phyloP scores from a whole-genome alignment of 257 asterid genomes.

The Jaltomata sinuosa region DNA sequence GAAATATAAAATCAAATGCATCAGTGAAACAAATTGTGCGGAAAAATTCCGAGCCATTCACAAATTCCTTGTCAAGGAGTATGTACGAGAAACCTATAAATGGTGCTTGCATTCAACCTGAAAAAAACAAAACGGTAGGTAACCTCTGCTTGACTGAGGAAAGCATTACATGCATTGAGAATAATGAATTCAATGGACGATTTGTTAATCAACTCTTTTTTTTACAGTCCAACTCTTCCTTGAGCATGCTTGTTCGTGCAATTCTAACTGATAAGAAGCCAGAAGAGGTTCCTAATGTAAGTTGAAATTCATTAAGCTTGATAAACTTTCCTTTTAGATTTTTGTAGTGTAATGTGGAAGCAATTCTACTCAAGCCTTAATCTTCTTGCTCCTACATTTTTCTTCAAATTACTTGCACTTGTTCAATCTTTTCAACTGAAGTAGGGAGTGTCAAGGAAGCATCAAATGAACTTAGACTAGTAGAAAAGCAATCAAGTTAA shows the following conservation, averaged over 20 bases:
- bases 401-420: neutral
- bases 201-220: neutral
- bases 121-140: constrained; percentile 46
- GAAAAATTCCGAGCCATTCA: constrained; percentile 88
- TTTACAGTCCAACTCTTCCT: constrained; percentile 70
- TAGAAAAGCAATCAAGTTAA: neutral
- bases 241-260: constrained; percentile 72
- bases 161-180: neutral
- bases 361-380: neutral
- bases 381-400: neutral
- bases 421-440: neutral
- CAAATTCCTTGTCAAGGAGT: constrained; percentile 50
- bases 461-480: neutral
- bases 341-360: neutral
- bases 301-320: neutral
- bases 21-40: constrained; percentile 68
- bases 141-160: neutral
- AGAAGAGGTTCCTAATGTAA: constrained; percentile 50
- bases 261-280: constrained; percentile 77
- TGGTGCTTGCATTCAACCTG: constrained; percentile 27
- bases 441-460: neutral
- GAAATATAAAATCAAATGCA: constrained; percentile 54
- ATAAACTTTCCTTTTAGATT: neutral
- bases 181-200: neutral
- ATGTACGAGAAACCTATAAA: constrained; percentile 40